Evolutionary conservation across 2,329 filamentous ascomycete species (phyloP).

Genomic region (Diplodia sapinea): DNA sequence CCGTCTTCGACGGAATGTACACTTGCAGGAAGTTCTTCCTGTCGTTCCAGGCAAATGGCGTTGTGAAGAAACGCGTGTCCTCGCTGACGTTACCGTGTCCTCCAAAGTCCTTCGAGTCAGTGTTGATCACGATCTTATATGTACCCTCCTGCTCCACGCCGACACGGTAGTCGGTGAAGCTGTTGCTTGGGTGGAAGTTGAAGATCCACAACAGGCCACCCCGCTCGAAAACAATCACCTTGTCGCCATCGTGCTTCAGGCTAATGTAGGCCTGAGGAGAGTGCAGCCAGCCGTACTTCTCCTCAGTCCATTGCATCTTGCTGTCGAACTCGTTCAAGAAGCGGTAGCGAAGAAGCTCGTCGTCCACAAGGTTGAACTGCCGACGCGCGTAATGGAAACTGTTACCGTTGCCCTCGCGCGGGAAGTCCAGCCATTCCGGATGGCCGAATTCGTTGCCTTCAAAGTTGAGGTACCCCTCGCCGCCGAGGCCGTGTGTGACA

Average conservation of each 20-base stretch:
- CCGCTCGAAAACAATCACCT: conserved; percentile 94
- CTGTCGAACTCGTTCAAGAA: conserved; percentile 94
- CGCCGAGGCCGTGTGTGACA: conserved; percentile 86
- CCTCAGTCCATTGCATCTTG: conserved; percentile 86
- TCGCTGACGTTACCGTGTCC: conserved; percentile 79
- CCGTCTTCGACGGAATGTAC: conserved; percentile 84
- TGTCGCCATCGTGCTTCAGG: conserved; percentile 91
- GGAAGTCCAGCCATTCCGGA: conserved; percentile 98
- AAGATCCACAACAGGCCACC: conserved; percentile 91
- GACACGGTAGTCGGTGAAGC: conserved; percentile 90
- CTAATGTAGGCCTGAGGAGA: conserved; percentile 87
- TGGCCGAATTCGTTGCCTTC: conserved; percentile 99
- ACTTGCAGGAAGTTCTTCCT: conserved; percentile 90
- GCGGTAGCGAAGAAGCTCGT: conserved; percentile 81
- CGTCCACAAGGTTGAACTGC: conserved; percentile 91
- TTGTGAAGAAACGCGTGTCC: conserved; percentile 89
- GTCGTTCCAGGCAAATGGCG: conserved; percentile 86
- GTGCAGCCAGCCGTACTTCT: conserved; percentile 90
- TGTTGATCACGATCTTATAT: conserved; percentile 84
- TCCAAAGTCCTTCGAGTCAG: conserved; percentile 77
- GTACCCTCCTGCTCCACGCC: conserved; percentile 84
- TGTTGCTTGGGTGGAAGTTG: conserved; percentile 87
- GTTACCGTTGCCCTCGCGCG: conserved; percentile 88
- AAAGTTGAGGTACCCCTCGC: conserved; percentile 97
- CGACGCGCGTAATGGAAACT: conserved; percentile 94